phyloP scores from a whole-genome alignment of 257 asterid genomes.

The Scutellaria baicalensis region DNA sequence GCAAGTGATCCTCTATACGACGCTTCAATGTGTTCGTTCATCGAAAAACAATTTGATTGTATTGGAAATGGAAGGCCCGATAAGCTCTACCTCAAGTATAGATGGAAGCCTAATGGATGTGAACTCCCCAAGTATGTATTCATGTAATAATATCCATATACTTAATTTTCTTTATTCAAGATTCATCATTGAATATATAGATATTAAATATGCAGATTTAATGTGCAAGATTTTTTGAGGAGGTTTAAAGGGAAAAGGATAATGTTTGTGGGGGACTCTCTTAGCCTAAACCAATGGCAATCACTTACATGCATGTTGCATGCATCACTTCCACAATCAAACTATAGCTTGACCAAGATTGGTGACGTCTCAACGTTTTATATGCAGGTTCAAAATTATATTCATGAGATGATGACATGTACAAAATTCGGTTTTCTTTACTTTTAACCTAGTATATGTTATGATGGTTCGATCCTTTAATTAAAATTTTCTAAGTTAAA shows the following conservation, averaged over 20 bases:
- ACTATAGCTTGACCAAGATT: conserved; percentile 26
- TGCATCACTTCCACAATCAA: conserved; percentile 38
- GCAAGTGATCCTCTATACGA: conserved; percentile 34
- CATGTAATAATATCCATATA: background rate
- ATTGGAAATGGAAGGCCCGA: conserved; percentile 61
- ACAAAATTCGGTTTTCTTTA: too few relatives aligned
- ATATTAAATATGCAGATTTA: conserved; percentile 30
- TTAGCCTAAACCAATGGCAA: conserved; percentile 81
- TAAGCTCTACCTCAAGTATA: conserved; percentile 46
- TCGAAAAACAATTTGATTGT: conserved; percentile 58
- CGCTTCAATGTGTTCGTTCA: conserved; percentile 51
- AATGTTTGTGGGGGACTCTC: conserved; percentile 69
- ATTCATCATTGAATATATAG: too few relatives aligned
- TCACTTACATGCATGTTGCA: conserved; percentile 77
- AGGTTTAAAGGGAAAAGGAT: conserved; percentile 52
- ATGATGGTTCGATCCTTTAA: background rate
- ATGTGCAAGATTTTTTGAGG: conserved; percentile 46
- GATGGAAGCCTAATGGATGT: conserved; percentile 62
- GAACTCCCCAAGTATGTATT: conserved; percentile 44
- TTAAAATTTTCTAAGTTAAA: too few relatives aligned
- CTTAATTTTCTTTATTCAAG: too few relatives aligned
- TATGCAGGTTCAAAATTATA: conserved; percentile 24
- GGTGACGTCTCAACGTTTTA: conserved; percentile 46
- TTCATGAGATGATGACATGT: too few relatives aligned
- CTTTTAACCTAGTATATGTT: too few relatives aligned